phyloP scores from a whole-genome alignment of 371 early-diverging fungal species.

The Zopfochytrium polystomum region DNA sequence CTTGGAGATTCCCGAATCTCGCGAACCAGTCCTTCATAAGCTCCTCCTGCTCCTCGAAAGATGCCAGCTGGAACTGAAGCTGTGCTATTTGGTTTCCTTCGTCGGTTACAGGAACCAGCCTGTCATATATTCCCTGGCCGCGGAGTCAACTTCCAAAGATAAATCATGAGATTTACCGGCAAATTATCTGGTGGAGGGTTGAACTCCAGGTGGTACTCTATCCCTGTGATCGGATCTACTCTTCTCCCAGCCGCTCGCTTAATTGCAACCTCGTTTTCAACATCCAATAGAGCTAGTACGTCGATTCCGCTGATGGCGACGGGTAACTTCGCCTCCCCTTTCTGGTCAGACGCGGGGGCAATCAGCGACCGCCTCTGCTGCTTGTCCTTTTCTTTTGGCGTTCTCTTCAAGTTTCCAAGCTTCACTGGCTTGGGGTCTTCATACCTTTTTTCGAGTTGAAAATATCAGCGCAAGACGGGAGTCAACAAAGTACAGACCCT shows the following conservation, averaged over 20 bases:
- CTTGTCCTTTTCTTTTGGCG: constrained; percentile 33
- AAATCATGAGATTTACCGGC: constrained; percentile 27
- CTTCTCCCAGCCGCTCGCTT: constrained; percentile 44
- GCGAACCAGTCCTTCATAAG: constrained; percentile 48
- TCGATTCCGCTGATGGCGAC: constrained; percentile 44
- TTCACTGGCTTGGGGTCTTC: constrained; percentile 59
- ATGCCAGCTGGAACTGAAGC: constrained; percentile 48
- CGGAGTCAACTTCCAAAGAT: neutral
- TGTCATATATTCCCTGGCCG: constrained; percentile 42
- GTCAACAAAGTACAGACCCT: constrained; percentile 35
- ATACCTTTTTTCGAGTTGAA: constrained; percentile 34
- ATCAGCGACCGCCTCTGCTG: constrained; percentile 29
- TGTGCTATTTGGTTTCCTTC: constrained; percentile 36
- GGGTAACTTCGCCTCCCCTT: constrained; percentile 16
- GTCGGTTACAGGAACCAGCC: constrained; percentile 40
- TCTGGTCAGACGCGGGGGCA: constrained; percentile 30
- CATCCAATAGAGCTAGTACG: constrained; percentile 46
- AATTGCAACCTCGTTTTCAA: constrained; percentile 47
- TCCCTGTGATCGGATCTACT: constrained; percentile 47
- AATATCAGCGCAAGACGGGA: neutral
- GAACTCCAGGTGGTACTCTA: constrained; percentile 49
- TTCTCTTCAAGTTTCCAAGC: constrained; percentile 50
- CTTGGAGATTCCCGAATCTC: constrained; percentile 45
- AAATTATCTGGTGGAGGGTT: constrained; percentile 48
- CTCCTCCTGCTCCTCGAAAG: constrained; percentile 52